Evolutionary conservation across 768 basidiomycete species (phyloP).

Genomic region (Pleurotus citrinopileatus): DNA sequence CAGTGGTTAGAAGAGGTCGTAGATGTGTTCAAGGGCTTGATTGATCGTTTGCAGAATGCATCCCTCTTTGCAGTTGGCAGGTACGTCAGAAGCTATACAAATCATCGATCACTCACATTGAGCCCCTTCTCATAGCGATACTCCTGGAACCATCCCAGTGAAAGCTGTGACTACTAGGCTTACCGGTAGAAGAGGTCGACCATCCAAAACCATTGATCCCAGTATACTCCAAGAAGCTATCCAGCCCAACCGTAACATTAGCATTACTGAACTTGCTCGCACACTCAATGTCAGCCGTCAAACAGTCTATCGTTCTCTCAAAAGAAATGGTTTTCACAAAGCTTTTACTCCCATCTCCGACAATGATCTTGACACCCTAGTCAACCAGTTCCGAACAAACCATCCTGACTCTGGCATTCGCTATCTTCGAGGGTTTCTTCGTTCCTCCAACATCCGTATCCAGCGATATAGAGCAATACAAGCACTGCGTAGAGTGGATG

Average conservation of each 20-base stretch:
- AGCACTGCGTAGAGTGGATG: conserved; percentile 22
- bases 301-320: conserved; percentile 3
- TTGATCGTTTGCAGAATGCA: background rate
- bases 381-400: conserved; percentile 7
- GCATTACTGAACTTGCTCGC: conserved; percentile 11
- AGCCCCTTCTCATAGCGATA: background rate
- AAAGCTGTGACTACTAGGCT: conserved; percentile 9
- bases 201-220: conserved; percentile 11
- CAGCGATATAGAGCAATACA: conserved; percentile 17
- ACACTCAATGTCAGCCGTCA: conserved; percentile 1
- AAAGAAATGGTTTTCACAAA: background rate
- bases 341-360: conserved; percentile 13
- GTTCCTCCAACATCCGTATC: conserved; percentile 19
- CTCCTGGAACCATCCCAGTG: background rate
- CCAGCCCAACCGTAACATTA: conserved; percentile 12
- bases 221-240: conserved; percentile 11
- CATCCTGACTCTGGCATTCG: conserved; percentile 20
- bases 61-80: background rate
- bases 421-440: conserved; percentile 25
- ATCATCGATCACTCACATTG: background rate
- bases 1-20: background rate
- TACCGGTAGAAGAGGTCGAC: conserved; percentile 14
- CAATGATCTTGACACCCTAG: conserved; percentile 9
- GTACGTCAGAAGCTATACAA: background rate
- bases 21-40: background rate